phyloP scores from a whole-genome alignment of 73 alveolate species.

The Paramecium sexaurelia region DNA sequence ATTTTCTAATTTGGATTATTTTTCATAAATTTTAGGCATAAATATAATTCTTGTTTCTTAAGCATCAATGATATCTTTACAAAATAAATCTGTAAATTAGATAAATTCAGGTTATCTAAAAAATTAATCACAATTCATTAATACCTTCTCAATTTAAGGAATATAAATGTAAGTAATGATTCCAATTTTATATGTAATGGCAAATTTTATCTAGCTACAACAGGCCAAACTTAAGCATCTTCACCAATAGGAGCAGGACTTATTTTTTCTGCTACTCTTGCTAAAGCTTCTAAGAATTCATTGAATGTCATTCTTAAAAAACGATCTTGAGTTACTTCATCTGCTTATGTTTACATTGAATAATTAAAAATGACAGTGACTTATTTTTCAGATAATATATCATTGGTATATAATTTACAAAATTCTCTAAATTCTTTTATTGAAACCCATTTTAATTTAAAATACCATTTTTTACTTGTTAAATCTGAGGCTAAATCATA shows the following conservation, averaged over 20 bases:
- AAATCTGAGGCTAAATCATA: conserved; percentile 61
- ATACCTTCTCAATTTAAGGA: conserved; percentile 3
- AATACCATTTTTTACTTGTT: neutral
- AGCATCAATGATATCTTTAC: neutral
- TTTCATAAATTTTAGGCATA: neutral
- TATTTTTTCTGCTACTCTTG: conserved; percentile 78
- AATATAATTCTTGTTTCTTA: neutral
- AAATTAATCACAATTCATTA: neutral
- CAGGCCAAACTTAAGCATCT: neutral
- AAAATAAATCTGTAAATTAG: neutral
- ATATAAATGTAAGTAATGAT: conserved; percentile 1
- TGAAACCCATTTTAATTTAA: conserved; percentile 68
- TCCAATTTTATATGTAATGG: conserved; percentile 63
- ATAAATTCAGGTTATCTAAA: neutral
- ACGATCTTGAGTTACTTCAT: conserved; percentile 79
- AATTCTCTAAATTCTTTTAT: conserved; percentile 79
- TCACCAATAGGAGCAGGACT: conserved; percentile 61
- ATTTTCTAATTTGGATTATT: neutral
- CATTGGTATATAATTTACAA: conserved; percentile 64
- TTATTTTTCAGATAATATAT: conserved; percentile 78
- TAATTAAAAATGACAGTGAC: conserved; percentile 77
- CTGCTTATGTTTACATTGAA: conserved; percentile 82
- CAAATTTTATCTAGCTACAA: neutral
- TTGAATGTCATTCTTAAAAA: conserved; percentile 74
- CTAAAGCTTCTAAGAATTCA: conserved; percentile 83